These are phyloP conservation scores for Venturia oleaginea DNA, from an alignment of 2,329 filamentous ascomycete species.

Conservation along the genomic window DNA sequence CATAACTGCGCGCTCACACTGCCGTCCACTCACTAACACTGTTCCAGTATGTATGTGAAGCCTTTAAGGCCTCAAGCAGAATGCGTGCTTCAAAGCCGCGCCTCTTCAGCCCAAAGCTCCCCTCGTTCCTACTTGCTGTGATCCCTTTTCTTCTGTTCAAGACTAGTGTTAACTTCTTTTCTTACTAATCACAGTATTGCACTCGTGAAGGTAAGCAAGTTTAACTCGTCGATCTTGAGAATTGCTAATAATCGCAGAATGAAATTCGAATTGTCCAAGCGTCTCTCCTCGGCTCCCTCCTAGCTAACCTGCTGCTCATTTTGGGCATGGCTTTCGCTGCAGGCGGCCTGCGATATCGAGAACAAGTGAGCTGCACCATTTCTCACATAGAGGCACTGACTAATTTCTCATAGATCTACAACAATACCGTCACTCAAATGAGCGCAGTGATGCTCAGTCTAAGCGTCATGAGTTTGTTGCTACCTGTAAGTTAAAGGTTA, in stretches of 20 bases:
- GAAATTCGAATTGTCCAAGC: slow-evolving; percentile 90
- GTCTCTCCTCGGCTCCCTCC: slow-evolving; percentile 78
- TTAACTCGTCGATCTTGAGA: neutral
- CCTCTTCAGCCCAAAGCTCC: slow-evolving; percentile 13
- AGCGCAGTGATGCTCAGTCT: slow-evolving; percentile 85
- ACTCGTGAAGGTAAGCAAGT: slow-evolving; percentile 51
- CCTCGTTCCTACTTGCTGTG: slow-evolving; percentile 4
- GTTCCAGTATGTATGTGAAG: slow-evolving; percentile 27
- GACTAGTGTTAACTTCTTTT: slow-evolving; percentile 14
- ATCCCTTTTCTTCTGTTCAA: slow-evolving; percentile 4
- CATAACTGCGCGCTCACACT: neutral
- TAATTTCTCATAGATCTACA: slow-evolving; percentile 58
- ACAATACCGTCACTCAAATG: slow-evolving; percentile 93
- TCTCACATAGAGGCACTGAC: slow-evolving; percentile 14
- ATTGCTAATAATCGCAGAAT: slow-evolving; percentile 37
- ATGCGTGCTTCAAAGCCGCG: slow-evolving; percentile 10
- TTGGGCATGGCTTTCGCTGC: slow-evolving; percentile 86
- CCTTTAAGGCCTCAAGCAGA: slow-evolving; percentile 10
- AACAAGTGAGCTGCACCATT: slow-evolving; percentile 51
- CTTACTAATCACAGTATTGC: slow-evolving; percentile 52
- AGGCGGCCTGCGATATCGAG: slow-evolving; percentile 75
- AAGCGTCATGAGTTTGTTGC: slow-evolving; percentile 77
- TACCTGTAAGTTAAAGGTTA: slow-evolving; percentile 49
- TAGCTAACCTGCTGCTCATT: slow-evolving; percentile 81
- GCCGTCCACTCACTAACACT: slow-evolving; percentile 24